A percentile compares a stretch with the other conserved stretches of the same genome.
These are phyloP conservation scores for Ambrosia hybrid DNA, from an alignment of 140 eudicot genomes.

Conservation along the genomic window DNA sequence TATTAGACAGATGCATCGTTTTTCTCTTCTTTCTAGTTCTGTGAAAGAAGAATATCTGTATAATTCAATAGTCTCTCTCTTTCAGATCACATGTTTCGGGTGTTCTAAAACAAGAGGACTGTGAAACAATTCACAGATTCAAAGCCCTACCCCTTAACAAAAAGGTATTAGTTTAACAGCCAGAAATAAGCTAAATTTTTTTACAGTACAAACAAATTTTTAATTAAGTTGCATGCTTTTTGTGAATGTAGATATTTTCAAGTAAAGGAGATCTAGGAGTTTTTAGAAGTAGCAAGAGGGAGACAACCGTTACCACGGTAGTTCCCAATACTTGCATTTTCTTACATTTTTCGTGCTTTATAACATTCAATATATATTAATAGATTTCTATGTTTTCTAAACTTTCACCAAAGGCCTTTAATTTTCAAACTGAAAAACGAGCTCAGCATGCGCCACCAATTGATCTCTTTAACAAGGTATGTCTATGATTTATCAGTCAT, in stretches of 20 bases:
- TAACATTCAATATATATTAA: not conserved
- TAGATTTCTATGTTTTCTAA: not conserved
- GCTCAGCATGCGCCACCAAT: constrained; percentile 71
- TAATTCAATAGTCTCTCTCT: not conserved
- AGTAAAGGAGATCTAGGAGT: constrained; percentile 80
- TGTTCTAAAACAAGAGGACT: constrained; percentile 45
- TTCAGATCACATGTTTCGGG: constrained; percentile 34
- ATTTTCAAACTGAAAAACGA: constrained; percentile 71
- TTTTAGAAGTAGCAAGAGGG: constrained; percentile 68
- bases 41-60: not conserved
- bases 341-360: not conserved
- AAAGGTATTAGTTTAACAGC: constrained; percentile 50
- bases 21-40: too few relatives aligned
- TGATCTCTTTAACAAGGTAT: constrained; percentile 88
- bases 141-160: constrained; percentile 82
- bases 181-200: not conserved
- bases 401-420: constrained; percentile 56
- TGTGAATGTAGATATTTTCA: constrained; percentile 49
- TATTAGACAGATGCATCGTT: too few relatives aligned
- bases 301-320: constrained; percentile 76
- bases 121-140: constrained; percentile 45
- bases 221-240: not conserved
- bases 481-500: constrained; percentile 1
- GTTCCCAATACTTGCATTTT: not conserved
- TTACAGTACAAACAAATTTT: not conserved